Percentiles rank a stretch among this genome's conserved stretches.
These are phyloP conservation scores for Curvularia hawaiiensis DNA, from an alignment of 2,329 filamentous ascomycete species.

Conservation along the genomic window DNA sequence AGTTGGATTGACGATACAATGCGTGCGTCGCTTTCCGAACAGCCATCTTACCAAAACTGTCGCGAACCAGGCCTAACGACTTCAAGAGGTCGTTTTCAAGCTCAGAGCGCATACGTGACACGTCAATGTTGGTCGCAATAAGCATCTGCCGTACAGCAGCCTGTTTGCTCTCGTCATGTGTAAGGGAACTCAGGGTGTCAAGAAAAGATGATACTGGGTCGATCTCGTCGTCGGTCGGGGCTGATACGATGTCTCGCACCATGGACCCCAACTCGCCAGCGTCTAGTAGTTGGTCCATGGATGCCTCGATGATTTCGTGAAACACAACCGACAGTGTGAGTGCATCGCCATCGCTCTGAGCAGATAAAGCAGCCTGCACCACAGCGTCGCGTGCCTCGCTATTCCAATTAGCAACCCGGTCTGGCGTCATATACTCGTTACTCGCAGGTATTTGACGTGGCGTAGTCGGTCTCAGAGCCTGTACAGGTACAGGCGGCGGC, in stretches of 20 bases:
- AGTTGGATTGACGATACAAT: conserved; percentile 94
- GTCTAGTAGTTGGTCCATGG: conserved; percentile 70
- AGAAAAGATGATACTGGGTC: conserved; percentile 69
- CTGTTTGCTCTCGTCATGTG: conserved; percentile 70
- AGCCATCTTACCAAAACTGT: conserved; percentile 81
- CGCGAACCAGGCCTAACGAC: conserved; percentile 77
- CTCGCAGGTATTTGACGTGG: conserved; percentile 56
- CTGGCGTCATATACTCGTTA: conserved; percentile 78
- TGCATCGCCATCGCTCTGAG: conserved; percentile 70
- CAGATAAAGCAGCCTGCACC: conserved; percentile 67
- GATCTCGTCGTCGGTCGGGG: conserved; percentile 53
- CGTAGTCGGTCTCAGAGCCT: conserved; percentile 42
- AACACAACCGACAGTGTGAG: conserved; percentile 74
- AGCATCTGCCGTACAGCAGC: conserved; percentile 70
- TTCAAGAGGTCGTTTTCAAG: conserved; percentile 81
- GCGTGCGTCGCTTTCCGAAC: conserved; percentile 92
- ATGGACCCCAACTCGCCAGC: conserved; percentile 72
- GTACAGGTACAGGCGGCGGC: conserved; percentile 19
- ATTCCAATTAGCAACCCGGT: conserved; percentile 70
- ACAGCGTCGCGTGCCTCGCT: conserved; percentile 69
- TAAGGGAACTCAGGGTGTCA: conserved; percentile 79
- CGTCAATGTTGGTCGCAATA: conserved; percentile 72
- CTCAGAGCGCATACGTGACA: conserved; percentile 74
- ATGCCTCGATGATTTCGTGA: conserved; percentile 82
- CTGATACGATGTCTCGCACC: conserved; percentile 74